Percentiles rank a stretch among this genome's conserved stretches.
Evolutionary conservation across 257 asterid genomes (phyloP).

Genomic region (Nicotiana tomentosiformis): DNA sequence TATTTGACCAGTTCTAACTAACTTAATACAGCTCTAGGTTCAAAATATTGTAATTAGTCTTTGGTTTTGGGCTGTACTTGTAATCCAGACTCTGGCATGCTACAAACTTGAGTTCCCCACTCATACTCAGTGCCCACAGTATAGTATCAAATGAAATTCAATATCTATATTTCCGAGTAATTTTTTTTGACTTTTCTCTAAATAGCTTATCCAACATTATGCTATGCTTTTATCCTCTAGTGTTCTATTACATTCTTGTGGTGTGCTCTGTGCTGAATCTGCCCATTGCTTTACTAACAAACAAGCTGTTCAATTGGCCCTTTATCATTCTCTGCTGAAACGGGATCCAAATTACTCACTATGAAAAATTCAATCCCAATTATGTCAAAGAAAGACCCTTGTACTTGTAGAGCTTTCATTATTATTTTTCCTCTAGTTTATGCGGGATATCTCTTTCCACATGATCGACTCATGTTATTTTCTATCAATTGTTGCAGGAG

Average conservation of each 20-base stretch:
- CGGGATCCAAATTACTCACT: not conserved
- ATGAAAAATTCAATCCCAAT: not conserved
- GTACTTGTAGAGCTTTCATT: not conserved
- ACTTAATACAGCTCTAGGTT: too few species aligned
- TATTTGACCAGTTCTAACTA: too few species aligned
- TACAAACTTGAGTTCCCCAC: too few species aligned
- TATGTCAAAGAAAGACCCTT: not conserved
- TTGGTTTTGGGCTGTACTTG: too few species aligned
- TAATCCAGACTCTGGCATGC: too few species aligned
- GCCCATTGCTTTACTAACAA: not conserved
- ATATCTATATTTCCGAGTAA: too few species aligned
- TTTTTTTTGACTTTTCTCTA: too few species aligned
- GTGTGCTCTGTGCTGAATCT: not conserved
- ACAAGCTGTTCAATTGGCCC: not conserved
- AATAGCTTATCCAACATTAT: too few species aligned
- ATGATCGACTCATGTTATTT: not conserved
- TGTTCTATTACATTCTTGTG: too few species aligned
- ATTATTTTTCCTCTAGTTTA: not conserved
- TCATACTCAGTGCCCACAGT: too few species aligned
- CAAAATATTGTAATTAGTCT: too few species aligned
- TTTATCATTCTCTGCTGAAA: not conserved
- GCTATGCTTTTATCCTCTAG: not conserved
- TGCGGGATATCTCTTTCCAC: not conserved
- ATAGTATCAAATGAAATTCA: too few species aligned
- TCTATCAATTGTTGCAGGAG: constrained; percentile 18